Evolutionary conservation across 345 rosid species (phyloP), one percentile per base, ranked within the genome.

Genomic region (Citrus reticulata): DNA sequence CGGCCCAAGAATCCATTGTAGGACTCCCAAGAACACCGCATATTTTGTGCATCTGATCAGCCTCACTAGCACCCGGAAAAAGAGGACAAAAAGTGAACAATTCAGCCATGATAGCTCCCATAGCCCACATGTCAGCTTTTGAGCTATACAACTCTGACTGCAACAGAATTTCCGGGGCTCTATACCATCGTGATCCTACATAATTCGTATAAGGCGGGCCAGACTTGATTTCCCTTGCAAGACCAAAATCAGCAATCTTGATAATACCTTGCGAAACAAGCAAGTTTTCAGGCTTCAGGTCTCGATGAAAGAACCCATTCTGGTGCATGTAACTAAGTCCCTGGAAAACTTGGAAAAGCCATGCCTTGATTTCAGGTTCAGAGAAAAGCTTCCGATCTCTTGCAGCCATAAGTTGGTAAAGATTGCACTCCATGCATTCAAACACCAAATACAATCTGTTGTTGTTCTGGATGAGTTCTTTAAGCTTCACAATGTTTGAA

Each of bases 61-160:
- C 93, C 83, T 93, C 98, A 83, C 91, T 93, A 78, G 80, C 82
- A 49, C 97, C 98, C 2, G 98, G 98, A 68, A 93, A 93, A 67
- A 93, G 93, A 37, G 98, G 98, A 69, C 87, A 88, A 7, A 94
- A 88, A 77, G 87, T 82, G 75, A 93, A 82, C 78, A 94, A 60
- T 78, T 94, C 98, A n/a, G 97, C 95, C 91, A 94, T 89, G 49
- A 94, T 95, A 60, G 97, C 95, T 63, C 98, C 98, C 95, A 95
- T 91, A 10, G 96, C 60, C 60, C 60, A 55, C 60, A 16, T 55
- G 24, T 55, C 60, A 1, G n/a, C 60, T 55, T 55, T 20, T 16
- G 60, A 55, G 60, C 60, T 20, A 55, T 55, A 55, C n/a, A 20
- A 3, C n/a, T 5, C 9, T 19, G 20, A 20, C 20, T 19, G 20